Percentiles rank a stretch among this genome's conserved stretches.
Conservation (phyloP, 352 stramenopile genomes). For the Hyaloperonospora arabidopsidis region DNA sequence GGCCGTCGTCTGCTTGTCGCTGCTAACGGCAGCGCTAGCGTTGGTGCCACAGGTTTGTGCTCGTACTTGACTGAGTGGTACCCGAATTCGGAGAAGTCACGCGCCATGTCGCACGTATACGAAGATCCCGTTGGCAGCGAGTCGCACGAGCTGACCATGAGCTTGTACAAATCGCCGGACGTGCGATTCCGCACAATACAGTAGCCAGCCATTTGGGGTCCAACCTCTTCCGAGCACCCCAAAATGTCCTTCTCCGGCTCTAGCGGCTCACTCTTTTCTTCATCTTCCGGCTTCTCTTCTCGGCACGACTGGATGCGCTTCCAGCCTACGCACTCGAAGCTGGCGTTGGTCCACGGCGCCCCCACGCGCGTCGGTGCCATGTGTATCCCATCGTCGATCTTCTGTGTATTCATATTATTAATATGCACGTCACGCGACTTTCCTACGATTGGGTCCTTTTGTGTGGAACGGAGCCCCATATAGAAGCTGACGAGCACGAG, state of each 20-base stretch:
- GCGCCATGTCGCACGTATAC: conserved; percentile 76
- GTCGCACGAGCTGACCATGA: conserved; percentile 75
- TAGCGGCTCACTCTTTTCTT: conserved; percentile 17
- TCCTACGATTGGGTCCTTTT: conserved; percentile 46
- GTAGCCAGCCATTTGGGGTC: conserved; percentile 67
- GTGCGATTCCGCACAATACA: conserved; percentile 80
- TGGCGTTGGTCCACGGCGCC: conserved; percentile 62
- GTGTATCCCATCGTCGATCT: conserved; percentile 49
- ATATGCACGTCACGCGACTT: conserved; percentile 60
- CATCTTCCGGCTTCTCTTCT: conserved; percentile 37
- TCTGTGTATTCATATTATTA: conserved; percentile 66
- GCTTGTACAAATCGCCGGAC: conserved; percentile 67
- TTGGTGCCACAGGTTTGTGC: conserved; percentile 57
- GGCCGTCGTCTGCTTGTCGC: conserved; percentile 40
- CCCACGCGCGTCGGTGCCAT: conserved; percentile 51
- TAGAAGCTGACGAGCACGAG: conserved; percentile 47
- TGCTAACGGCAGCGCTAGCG: conserved; percentile 47
- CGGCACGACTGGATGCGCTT: conserved; percentile 73
- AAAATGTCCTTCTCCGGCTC: conserved; percentile 69
- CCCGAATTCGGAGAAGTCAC: conserved; percentile 77
- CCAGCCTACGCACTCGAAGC: conserved; percentile 81
- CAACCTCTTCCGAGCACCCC: conserved; percentile 61
- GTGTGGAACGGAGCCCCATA: conserved; percentile 46
- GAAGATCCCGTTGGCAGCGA: conserved; percentile 58
- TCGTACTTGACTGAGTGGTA: conserved; percentile 63